Conservation (phyloP, 257 asterid species). For the Solanum dulcamara region DNA sequence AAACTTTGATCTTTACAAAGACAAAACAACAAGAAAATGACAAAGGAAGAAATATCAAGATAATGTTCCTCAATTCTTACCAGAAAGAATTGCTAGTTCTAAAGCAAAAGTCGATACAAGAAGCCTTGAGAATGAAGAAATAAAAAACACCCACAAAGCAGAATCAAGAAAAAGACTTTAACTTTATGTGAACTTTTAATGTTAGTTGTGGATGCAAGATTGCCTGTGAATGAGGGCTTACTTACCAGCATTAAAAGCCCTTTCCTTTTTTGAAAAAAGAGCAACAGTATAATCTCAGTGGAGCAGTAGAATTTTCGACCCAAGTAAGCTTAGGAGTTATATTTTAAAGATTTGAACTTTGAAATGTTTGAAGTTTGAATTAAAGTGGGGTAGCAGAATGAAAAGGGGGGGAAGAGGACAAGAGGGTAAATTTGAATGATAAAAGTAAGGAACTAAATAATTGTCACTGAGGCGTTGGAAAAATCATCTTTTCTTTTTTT, state of each 20-base stretch:
- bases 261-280: neutral
- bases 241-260: neutral
- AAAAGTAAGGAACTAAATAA: neutral
- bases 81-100: neutral
- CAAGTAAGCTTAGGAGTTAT: neutral
- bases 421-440: constrained; percentile 15
- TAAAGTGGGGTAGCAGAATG: constrained; percentile 3
- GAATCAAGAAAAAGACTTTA: neutral
- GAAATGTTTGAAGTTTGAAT: constrained; percentile 32
- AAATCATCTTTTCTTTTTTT: neutral
- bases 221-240: neutral
- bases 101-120: neutral
- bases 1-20: neutral
- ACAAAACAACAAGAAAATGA: neutral
- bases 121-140: neutral
- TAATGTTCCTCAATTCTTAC: neutral
- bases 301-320: neutral
- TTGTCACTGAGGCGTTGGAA: neutral
- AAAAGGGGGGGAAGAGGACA: constrained; percentile 15
- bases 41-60: neutral
- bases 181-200: neutral
- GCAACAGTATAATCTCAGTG: neutral
- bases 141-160: neutral
- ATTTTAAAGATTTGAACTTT: constrained; percentile 1
- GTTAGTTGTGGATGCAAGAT: neutral